Base-by-base conservation (phyloP, 768 basidiomycete genomes). In the Punctularia strigosozonata region DNA sequence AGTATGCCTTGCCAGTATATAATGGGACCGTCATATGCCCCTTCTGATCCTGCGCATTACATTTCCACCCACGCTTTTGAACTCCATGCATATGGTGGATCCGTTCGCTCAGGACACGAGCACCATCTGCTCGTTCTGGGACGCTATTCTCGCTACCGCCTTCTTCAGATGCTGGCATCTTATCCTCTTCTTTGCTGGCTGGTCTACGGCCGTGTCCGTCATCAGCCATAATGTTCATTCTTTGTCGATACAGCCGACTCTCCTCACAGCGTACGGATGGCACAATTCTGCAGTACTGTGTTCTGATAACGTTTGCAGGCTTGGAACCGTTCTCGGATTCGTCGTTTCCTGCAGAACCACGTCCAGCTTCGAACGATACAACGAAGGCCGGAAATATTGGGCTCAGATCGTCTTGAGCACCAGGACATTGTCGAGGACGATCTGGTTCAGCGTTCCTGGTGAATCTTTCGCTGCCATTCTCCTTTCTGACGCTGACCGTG, bases 391-490 rank as follows among this genome's bases (percentile, higher is more conserved):
- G 39, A 59, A 66, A 37, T 58, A 74, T 4, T 84, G 81, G 81
- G 75, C 77, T 3, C 71, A 77, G 43, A 75, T 83, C n/a, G 69
- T 75, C 35, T 54, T 74, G 21, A 65, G 47, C 51, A 62, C 50
- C 49, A 67, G 79, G 26, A 75, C 68, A 3, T 63, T 81, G 51
- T 65, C 78, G 1, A 63, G 81, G 14, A 66, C 69, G 0, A 63
- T 75, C 6, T 82, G 80, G 80, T 75, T 81, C 54, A 77, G 79
- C 56, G 65, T 80, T 6, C 71, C 72, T 15, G 64, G 77, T 75
- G 47, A 19, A 63, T 42, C 6, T 36, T 23, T 23, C 32, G 39
- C 22, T n/a, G n/a, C n/a, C n/a, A n/a, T n/a, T n/a, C n/a, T n/a
- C n/a, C n/a, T n/a, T n/a, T n/a, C n/a, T n/a, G 59, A 53, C 46